phyloP scores from a whole-genome alignment of 2,329 filamentous ascomycete genomes.

The Pseudogymnoascus sp. region DNA sequence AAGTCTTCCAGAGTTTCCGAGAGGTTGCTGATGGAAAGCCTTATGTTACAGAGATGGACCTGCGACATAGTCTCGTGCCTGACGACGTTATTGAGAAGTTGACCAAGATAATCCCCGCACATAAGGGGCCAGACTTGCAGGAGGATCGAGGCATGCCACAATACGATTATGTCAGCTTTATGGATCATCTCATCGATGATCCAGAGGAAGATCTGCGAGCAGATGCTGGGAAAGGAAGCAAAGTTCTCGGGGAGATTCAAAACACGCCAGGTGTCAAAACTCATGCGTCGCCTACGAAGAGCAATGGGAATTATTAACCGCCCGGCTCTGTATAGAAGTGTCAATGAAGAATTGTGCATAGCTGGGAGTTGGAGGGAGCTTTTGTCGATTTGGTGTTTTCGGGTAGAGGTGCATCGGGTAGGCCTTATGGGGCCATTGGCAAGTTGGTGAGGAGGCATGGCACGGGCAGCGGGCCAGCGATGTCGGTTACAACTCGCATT shows the following conservation, averaged over 20 bases:
- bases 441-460: background rate
- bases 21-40: conserved; percentile 98
- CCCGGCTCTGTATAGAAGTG: conserved; percentile 3
- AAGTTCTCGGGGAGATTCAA: conserved; percentile 4
- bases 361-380: conserved; percentile 2
- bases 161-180: conserved; percentile 95
- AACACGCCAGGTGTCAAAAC: background rate
- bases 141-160: conserved; percentile 79
- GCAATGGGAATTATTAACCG: conserved; percentile 5
- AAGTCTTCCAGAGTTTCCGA: conserved; percentile 95
- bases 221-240: background rate
- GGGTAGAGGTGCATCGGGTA: background rate
- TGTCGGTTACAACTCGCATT: background rate
- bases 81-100: conserved; percentile 96
- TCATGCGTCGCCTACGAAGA: conserved; percentile 1
- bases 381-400: conserved; percentile 4
- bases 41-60: conserved; percentile 96
- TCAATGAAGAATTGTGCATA: conserved; percentile 2
- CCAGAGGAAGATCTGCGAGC: conserved; percentile 16
- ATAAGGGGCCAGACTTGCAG: conserved; percentile 77
- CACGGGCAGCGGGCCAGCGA: background rate
- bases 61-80: conserved; percentile 88
- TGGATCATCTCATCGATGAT: conserved; percentile 69
- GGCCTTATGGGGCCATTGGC: background rate
- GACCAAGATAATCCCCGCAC: conserved; percentile 75